Evolutionary conservation across 176 grass and related monocot species (phyloP).

Genomic region (Cenchrus fungigraminus): DNA sequence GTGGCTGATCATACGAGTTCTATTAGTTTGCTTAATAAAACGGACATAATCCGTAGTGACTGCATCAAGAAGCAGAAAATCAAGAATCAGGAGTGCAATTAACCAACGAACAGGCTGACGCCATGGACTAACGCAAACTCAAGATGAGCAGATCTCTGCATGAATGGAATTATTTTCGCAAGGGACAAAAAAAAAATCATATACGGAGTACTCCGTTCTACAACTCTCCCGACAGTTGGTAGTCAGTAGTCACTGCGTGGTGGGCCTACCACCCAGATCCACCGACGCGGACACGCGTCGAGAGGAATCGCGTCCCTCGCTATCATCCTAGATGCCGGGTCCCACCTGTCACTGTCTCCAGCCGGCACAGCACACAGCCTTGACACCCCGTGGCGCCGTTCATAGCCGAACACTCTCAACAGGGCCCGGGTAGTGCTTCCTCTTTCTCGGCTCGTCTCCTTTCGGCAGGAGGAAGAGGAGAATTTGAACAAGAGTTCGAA

Average conservation of each 20-base stretch:
- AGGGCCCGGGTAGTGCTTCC: not conserved
- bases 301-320: not conserved
- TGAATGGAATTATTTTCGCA: not conserved
- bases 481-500: not conserved
- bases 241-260: not conserved
- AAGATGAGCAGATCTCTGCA: not conserved
- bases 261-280: not conserved
- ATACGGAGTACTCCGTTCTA: not conserved
- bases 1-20: not conserved
- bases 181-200: not conserved
- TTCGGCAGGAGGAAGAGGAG: not conserved
- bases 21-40: not conserved
- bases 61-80: not conserved
- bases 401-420: constrained; percentile 16
- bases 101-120: no score
- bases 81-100: not conserved
- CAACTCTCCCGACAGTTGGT: not conserved
- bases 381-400: not conserved
- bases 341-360: constrained; percentile 18
- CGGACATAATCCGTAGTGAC: not conserved
- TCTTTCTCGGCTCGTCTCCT: not conserved
- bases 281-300: not conserved
- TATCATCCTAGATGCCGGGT: not conserved
- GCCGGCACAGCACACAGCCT: constrained; percentile 26
- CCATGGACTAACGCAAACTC: no score